Conservation (phyloP, 148 eudicot genomes). For the Rhododendron ovatum region DNA sequence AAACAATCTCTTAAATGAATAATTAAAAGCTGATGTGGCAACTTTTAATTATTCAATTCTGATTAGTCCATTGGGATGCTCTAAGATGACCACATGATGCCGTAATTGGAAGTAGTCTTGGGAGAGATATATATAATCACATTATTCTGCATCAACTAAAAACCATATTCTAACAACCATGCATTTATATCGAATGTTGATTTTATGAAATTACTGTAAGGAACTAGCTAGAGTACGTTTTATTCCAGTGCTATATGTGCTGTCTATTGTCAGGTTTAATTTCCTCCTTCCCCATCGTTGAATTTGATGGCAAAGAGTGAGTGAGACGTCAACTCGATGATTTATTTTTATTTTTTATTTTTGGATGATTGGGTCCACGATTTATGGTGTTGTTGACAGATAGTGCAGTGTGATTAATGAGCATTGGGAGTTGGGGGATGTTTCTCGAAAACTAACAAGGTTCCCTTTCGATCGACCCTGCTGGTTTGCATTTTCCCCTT, state of each 20-base stretch:
- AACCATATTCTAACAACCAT: too few species aligned
- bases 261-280: background rate
- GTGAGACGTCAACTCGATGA: background rate
- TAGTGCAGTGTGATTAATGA: background rate
- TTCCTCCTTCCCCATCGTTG: background rate
- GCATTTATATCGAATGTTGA: background rate
- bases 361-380: background rate
- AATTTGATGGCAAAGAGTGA: background rate
- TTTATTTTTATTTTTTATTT: too few species aligned
- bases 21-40: too few species aligned
- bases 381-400: background rate
- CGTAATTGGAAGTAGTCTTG: too few species aligned
- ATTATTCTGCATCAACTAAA: too few species aligned
- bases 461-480: background rate
- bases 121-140: too few species aligned
- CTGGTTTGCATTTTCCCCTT: background rate
- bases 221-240: background rate
- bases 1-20: too few species aligned
- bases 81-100: too few species aligned
- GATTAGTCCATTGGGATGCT: too few species aligned
- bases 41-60: too few species aligned
- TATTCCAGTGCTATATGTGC: background rate
- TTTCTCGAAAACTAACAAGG: background rate
- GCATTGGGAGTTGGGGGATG: background rate
- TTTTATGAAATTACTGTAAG: background rate